These are phyloP conservation scores for Apiospora rasikravindrae DNA, from an alignment of 2,329 filamentous ascomycete genomes.

Conservation along the genomic window DNA sequence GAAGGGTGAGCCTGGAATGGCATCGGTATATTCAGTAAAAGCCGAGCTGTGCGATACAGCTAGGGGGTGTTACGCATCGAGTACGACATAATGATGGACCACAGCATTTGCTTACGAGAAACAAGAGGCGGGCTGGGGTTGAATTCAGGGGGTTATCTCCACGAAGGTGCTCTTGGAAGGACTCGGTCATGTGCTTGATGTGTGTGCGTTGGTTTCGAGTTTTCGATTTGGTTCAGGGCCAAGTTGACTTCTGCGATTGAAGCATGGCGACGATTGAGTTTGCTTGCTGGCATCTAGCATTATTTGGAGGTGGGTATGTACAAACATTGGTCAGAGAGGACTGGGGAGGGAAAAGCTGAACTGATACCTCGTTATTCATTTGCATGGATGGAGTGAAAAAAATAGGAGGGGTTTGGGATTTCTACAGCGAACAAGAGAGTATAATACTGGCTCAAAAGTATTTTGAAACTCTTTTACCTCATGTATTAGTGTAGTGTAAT, in stretches of 20 bases:
- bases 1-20: neutral
- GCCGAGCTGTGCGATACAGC: neutral
- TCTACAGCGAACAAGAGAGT: slow-evolving; percentile 29
- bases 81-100: neutral
- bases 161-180: neutral
- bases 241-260: slow-evolving; percentile 32
- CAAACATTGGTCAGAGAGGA: slow-evolving; percentile 33
- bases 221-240: slow-evolving; percentile 19
- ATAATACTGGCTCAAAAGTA: slow-evolving; percentile 35
- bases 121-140: slow-evolving; percentile 3
- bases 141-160: neutral
- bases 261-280: slow-evolving; percentile 31
- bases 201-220: slow-evolving; percentile 17
- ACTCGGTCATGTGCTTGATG: slow-evolving; percentile 1
- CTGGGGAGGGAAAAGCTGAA: slow-evolving; percentile 29
- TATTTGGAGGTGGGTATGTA: slow-evolving; percentile 32
- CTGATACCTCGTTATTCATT: slow-evolving; percentile 32
- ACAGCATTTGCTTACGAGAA: neutral
- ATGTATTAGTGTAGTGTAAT: slow-evolving; percentile 39
- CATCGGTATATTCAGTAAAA: neutral
- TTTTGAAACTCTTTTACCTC: slow-evolving; percentile 27
- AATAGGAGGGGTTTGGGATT: slow-evolving; percentile 20
- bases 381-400: slow-evolving; percentile 41
- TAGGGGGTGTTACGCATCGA: slow-evolving; percentile 4
- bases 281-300: slow-evolving; percentile 30